Evolutionary conservation across 2,329 filamentous ascomycete genomes (phyloP).

Genomic region (Curvularia sp.): DNA sequence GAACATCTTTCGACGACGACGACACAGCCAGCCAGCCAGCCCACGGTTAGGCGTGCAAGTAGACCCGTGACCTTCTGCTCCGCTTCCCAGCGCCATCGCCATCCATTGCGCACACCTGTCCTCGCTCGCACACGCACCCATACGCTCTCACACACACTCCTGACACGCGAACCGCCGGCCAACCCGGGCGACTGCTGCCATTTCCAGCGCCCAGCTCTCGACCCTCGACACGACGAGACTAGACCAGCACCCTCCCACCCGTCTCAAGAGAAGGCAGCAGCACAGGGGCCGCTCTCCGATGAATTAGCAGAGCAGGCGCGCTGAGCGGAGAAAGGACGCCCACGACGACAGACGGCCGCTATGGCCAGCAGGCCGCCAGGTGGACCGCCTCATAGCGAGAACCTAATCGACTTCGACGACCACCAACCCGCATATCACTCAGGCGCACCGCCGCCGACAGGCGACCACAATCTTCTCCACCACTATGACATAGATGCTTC

Average conservation of each 20-base stretch:
- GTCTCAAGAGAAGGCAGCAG: not conserved
- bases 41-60: constrained; percentile 9
- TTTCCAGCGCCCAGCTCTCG: constrained; percentile 1
- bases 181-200: constrained; percentile 10
- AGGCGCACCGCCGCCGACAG: constrained; percentile 78
- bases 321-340: constrained; percentile 32
- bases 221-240: constrained; percentile 14
- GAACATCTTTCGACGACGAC: constrained; percentile 19
- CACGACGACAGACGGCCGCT: constrained; percentile 36
- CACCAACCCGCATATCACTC: constrained; percentile 74
- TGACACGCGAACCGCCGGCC: constrained; percentile 15
- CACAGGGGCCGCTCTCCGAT: constrained; percentile 27
- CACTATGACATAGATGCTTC: constrained; percentile 74
- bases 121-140: not conserved
- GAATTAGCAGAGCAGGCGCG: constrained; percentile 30
- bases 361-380: constrained; percentile 64
- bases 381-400: constrained; percentile 57
- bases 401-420: constrained; percentile 77
- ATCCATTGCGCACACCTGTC: constrained; percentile 2
- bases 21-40: constrained; percentile 9
- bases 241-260: constrained; percentile 6
- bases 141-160: not conserved
- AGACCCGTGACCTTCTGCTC: constrained; percentile 5
- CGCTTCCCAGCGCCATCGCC: constrained; percentile 6
- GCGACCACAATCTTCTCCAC: constrained; percentile 80